Conservation (phyloP, 2,329 filamentous ascomycete species). For the Apiospora marii region DNA sequence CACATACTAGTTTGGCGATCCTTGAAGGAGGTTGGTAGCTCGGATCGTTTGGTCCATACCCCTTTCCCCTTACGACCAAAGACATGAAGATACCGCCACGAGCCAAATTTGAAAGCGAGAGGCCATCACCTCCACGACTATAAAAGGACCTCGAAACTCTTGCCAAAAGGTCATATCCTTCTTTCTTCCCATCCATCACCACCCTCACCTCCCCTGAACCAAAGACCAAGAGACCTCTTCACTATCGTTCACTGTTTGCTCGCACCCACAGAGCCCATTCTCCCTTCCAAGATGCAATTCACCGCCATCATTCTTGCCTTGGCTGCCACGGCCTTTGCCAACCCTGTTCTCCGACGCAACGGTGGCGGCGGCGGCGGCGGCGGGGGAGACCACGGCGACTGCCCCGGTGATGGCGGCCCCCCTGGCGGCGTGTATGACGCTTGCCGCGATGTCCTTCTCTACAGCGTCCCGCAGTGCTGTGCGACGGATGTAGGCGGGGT, state of each 20-base stretch:
- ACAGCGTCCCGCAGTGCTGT: slow-evolving; percentile 13
- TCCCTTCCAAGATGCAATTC: neutral
- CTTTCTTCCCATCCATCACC: neutral
- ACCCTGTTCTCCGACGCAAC: neutral
- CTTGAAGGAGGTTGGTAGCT: no score
- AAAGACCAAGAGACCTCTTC: neutral
- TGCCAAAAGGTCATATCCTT: no score
- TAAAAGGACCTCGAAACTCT: neutral
- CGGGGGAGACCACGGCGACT: neutral
- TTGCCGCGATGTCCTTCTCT: slow-evolving; percentile 6
- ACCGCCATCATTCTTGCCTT: neutral
- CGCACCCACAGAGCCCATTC: neutral
- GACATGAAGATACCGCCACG: neutral
- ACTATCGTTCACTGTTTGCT: neutral
- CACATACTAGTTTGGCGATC: neutral
- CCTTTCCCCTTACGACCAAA: neutral
- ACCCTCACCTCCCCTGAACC: neutral
- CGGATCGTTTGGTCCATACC: no score
- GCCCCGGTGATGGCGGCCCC: neutral
- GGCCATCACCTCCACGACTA: neutral
- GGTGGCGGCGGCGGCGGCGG: neutral
- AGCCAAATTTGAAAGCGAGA: no score
- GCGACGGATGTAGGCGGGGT: slow-evolving; percentile 5
- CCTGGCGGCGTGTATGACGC: neutral
- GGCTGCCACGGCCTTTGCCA: slow-evolving; percentile 10